phyloP scores from a whole-genome alignment of 306 rosid species.

The Herpetospermum pedunculosum region DNA sequence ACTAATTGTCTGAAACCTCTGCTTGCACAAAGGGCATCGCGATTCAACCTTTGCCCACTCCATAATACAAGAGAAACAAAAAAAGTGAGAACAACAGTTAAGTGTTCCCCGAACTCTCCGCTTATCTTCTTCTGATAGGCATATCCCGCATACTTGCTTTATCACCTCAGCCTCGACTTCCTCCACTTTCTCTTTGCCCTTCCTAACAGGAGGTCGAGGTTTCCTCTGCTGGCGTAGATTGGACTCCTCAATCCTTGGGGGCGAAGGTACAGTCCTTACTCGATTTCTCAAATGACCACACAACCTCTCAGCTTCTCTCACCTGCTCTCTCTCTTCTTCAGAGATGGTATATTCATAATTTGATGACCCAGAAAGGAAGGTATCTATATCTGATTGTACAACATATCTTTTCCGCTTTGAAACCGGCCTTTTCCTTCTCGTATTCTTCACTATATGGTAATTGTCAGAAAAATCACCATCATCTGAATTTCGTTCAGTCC shows the following conservation, averaged over 20 bases:
- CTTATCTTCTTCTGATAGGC: constrained; percentile 88
- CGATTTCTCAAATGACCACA: constrained; percentile 33
- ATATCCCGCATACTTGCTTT: constrained; percentile 89
- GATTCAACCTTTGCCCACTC: constrained; percentile 99
- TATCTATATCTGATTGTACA: constrained; percentile 38
- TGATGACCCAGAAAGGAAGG: constrained; percentile 40
- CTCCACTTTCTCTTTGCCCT: constrained; percentile 85
- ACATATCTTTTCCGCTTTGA: constrained; percentile 28
- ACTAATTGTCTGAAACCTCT: constrained; percentile 75
- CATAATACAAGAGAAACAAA: constrained; percentile 87
- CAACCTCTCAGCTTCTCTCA: constrained; percentile 72
- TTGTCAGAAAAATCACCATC: constrained; percentile 32
- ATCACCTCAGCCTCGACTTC: constrained; percentile 44
- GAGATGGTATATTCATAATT: constrained; percentile 73
- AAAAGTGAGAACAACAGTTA: constrained; percentile 83
- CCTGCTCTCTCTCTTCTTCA: constrained; percentile 98
- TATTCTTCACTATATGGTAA: constrained; percentile 18
- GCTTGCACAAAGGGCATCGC: constrained; percentile 97
- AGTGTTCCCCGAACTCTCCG: constrained; percentile 82
- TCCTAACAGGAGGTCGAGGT: constrained; percentile 49
- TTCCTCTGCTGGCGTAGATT: constrained; percentile 30
- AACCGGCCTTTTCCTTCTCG: constrained; percentile 21
- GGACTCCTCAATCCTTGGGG: constrained; percentile 22
- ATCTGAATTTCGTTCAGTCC: constrained; percentile 26
- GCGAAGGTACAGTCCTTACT: constrained; percentile 37